Evolutionary conservation across 2,329 filamentous ascomycete species (phyloP), one percentile per base, ranked within the genome.

Genomic region (Cladosporium velox): DNA sequence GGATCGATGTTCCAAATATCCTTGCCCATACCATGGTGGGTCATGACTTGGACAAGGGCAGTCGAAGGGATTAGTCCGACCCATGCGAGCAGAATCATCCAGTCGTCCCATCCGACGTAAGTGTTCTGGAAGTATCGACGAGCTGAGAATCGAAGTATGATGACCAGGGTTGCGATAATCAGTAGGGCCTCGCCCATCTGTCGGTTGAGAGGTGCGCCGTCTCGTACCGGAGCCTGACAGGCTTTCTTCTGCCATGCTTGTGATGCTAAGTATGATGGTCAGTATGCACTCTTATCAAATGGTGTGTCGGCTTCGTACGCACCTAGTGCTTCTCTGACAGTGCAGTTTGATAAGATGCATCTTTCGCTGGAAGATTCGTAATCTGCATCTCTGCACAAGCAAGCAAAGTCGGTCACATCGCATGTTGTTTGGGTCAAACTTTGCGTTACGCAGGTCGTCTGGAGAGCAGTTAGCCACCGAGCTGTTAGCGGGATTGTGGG

Each of bases 51-150:
- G 26, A 60, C 35, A n/a, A 60, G 14, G 38, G 18, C 26, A 1
- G 58, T 49, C 14, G 58, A 60, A 21, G 58, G 58, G 34, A 60
- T 49, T 24, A 65, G 10, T 3, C 21, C 15, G 11, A 35, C 4
- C 28, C 58, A 49, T 6, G 35, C 28, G 4, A 24, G 30, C 2
- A 67, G 30, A 11, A 65, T 64, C 2, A 30, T 26, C 55, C 57
- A 67, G 47, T 67, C 65, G 49, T 67, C 65, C 65, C 65, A 67
- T 34, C 65, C 65, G 28, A 60, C 32, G 10, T 24, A 32, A 10
- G 24, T 60, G 26, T 38, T 21, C 15, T 44, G 35, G 14, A 60
- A 28, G 12, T 7, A 24, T 21, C 58, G 44, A 21, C 58, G 58
- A 34, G 58, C 35, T 18, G 26, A 24, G 15, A 60, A 60, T 5